Evolutionary conservation across 176 grass and related monocot genomes (phyloP).

Genomic region (Eragrostis curvula): DNA sequence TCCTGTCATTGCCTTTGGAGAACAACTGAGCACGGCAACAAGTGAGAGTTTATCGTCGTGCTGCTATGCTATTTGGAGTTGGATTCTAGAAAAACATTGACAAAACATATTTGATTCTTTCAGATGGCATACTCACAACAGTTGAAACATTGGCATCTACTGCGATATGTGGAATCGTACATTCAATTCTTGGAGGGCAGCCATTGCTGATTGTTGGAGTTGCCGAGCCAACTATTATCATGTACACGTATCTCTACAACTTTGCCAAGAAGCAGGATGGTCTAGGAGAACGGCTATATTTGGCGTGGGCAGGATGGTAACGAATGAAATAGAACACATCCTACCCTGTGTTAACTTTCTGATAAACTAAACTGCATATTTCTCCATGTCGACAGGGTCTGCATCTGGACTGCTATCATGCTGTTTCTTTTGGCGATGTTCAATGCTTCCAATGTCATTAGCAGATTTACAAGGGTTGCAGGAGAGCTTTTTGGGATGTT

Average conservation of each 20-base stretch:
- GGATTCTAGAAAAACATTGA: neutral
- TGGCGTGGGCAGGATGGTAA: slow-evolving; percentile 98
- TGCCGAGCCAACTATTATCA: slow-evolving; percentile 92
- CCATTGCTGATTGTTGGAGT: slow-evolving; percentile 91
- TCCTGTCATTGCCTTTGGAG: slow-evolving; percentile 88
- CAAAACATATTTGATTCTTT: neutral
- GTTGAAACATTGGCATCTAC: slow-evolving; percentile 94
- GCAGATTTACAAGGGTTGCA: slow-evolving; percentile 92
- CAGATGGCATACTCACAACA: slow-evolving; percentile 77
- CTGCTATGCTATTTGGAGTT: neutral
- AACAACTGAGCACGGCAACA: slow-evolving; percentile 80
- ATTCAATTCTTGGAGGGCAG: slow-evolving; percentile 87
- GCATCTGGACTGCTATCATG: slow-evolving; percentile 90
- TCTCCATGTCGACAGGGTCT: slow-evolving; percentile 66
- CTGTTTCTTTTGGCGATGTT: slow-evolving; percentile 78
- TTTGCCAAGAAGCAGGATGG: slow-evolving; percentile 63
- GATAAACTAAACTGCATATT: slow-evolving; percentile 20
- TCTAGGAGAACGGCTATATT: slow-evolving; percentile 70
- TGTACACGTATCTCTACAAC: slow-evolving; percentile 93
- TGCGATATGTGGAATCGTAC: slow-evolving; percentile 85
- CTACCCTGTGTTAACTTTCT: slow-evolving; percentile 20
- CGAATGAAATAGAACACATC: slow-evolving; percentile 14
- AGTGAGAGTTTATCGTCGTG: slow-evolving; percentile 23
- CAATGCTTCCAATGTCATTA: slow-evolving; percentile 84
- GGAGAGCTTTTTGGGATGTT: slow-evolving; percentile 98